Conservation (phyloP, 2,329 filamentous ascomycete genomes). For the Trichoderma koningiopsis region DNA sequence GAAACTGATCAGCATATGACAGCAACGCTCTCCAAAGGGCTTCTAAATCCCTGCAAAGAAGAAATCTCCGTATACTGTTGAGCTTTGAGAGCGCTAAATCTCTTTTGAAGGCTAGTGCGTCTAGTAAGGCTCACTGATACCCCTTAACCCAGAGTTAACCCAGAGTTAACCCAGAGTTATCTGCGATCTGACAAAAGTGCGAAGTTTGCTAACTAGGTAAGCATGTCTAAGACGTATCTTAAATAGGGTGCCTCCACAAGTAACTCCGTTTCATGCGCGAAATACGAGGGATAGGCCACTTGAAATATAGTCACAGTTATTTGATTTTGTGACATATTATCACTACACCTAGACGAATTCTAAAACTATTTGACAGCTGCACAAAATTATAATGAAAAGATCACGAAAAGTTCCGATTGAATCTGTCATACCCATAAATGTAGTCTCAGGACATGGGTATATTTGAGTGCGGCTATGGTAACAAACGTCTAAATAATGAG, state of each 20-base stretch:
- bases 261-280: conserved; percentile 5
- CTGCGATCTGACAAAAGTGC: background rate
- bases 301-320: background rate
- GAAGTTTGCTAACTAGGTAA: background rate
- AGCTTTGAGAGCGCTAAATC: background rate
- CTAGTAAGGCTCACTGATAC: background rate
- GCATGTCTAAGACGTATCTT: background rate
- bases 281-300: background rate
- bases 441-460: background rate
- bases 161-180: background rate
- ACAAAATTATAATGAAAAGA: background rate
- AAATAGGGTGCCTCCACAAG: background rate
- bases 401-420: background rate
- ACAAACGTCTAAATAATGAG: background rate
- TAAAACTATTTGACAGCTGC: background rate
- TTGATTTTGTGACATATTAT: background rate
- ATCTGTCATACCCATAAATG: background rate
- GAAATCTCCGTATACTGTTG: background rate
- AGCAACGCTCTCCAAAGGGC: background rate
- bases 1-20: background rate
- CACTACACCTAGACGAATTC: background rate
- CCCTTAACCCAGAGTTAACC: background rate
- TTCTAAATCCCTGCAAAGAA: background rate
- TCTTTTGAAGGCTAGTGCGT: background rate
- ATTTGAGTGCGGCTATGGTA: background rate